These are phyloP conservation scores for Russula compacta DNA, from an alignment of 768 basidiomycete genomes.

Conservation along the genomic window DNA sequence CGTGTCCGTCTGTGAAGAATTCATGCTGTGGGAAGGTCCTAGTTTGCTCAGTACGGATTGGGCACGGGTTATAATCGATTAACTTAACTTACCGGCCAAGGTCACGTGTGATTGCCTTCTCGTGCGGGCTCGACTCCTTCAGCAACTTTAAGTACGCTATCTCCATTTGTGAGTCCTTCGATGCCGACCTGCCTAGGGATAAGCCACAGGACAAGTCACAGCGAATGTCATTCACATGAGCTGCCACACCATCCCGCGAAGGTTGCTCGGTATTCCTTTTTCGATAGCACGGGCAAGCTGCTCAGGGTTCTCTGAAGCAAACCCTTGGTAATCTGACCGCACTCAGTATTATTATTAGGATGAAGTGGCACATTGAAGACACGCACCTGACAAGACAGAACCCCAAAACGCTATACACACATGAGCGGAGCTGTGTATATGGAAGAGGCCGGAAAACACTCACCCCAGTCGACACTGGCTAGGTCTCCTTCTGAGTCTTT, in stretches of 20 bases:
- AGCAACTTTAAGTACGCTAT: constrained; percentile 69
- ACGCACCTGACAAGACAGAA: constrained; percentile 73
- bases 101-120: constrained; percentile 91
- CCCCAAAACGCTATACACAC: constrained; percentile 81
- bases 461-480: constrained; percentile 69
- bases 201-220: not conserved
- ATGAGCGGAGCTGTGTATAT: not conserved
- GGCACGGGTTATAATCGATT: not conserved
- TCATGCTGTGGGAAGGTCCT: constrained; percentile 97
- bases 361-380: not conserved
- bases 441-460: constrained; percentile 21
- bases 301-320: constrained; percentile 71
- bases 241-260: constrained; percentile 96
- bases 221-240: constrained; percentile 51
- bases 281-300: constrained; percentile 86
- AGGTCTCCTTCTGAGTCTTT: constrained; percentile 28
- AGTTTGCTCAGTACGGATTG: constrained; percentile 5
- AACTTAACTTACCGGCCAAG: constrained; percentile 54
- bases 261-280: constrained; percentile 75
- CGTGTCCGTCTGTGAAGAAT: constrained; percentile 90
- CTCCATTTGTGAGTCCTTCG: constrained; percentile 85
- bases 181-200: constrained; percentile 60
- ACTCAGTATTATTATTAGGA: constrained; percentile 7
- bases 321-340: constrained; percentile 70
- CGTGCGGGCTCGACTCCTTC: constrained; percentile 79